Conservation (phyloP, 1,284 basidiomycete species). For the Malassezia obtusa region DNA sequence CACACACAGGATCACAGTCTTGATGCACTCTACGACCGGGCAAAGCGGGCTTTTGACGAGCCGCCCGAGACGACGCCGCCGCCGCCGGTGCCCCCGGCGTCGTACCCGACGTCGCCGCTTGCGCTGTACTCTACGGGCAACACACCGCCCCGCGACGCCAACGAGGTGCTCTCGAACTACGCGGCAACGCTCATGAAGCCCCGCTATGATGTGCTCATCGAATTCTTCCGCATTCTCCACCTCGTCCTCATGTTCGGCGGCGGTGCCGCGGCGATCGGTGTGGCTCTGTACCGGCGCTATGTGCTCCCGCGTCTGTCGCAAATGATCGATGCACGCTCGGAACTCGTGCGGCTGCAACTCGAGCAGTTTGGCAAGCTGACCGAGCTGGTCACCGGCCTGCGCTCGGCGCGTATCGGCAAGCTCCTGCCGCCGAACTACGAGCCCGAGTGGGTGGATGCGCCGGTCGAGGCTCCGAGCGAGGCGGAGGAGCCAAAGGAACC, state of each 20-base stretch:
- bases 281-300: slow-evolving; percentile 30
- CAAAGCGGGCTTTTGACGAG: slow-evolving; percentile 29
- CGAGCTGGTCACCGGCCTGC: slow-evolving; percentile 15
- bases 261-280: slow-evolving; percentile 27
- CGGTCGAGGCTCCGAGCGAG: neutral
- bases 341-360: slow-evolving; percentile 29
- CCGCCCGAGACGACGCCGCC: slow-evolving; percentile 17
- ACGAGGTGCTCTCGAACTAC: slow-evolving; percentile 7
- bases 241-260: slow-evolving; percentile 38
- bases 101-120: slow-evolving; percentile 38
- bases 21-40: slow-evolving; percentile 21
- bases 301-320: slow-evolving; percentile 31
- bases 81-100: slow-evolving; percentile 19
- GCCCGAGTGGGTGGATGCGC: slow-evolving; percentile 14
- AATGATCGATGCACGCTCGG: slow-evolving; percentile 30
- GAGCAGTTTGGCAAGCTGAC: slow-evolving; percentile 25
- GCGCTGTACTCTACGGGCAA: slow-evolving; percentile 30
- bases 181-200: slow-evolving; percentile 12
- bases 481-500: slow-evolving; percentile 7
- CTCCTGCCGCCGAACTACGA: slow-evolving; percentile 12
- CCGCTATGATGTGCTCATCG: slow-evolving; percentile 38
- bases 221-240: slow-evolving; percentile 36
- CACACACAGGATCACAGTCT: neutral
- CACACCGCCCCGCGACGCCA: slow-evolving; percentile 10
- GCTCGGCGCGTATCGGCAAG: slow-evolving; percentile 6